Conservation (phyloP, 306 rosid species). For the Phaseolus lunatus region DNA sequence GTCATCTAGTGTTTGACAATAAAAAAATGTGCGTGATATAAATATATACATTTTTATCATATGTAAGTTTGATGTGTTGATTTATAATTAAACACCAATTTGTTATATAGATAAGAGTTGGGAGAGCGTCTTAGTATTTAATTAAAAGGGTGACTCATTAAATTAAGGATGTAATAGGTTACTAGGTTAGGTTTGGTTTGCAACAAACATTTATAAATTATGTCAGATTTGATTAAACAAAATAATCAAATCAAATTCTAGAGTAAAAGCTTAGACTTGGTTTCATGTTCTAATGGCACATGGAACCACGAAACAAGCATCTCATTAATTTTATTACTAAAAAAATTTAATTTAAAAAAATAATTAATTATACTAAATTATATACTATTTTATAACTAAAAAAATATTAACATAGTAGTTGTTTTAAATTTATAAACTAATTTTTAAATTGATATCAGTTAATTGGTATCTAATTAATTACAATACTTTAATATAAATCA, state of each 20-base stretch:
- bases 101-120: slow-evolving; percentile 28
- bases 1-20: slow-evolving; percentile 47
- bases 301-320: slow-evolving; percentile 38
- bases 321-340: too few relatives aligned
- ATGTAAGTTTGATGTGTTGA: slow-evolving; percentile 29
- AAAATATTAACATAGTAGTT: too few relatives aligned
- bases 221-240: slow-evolving; percentile 28
- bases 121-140: slow-evolving; percentile 29
- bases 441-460: too few relatives aligned
- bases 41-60: slow-evolving; percentile 3
- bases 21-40: slow-evolving; percentile 32
- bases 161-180: slow-evolving; percentile 32
- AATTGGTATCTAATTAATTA: too few relatives aligned
- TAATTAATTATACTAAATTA: too few relatives aligned
- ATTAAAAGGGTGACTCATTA: slow-evolving; percentile 18
- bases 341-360: too few relatives aligned
- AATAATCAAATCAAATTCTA: slow-evolving; percentile 33
- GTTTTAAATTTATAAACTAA: too few relatives aligned
- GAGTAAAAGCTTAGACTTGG: slow-evolving; percentile 32
- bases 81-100: slow-evolving; percentile 15
- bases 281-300: slow-evolving; percentile 37
- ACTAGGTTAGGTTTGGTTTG: slow-evolving; percentile 38
- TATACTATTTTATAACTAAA: too few relatives aligned
- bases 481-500: too few relatives aligned
- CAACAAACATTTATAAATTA: slow-evolving; percentile 38